Evolutionary conservation across 2,329 filamentous ascomycete genomes (phyloP).

Genomic region (Didymella exigua): DNA sequence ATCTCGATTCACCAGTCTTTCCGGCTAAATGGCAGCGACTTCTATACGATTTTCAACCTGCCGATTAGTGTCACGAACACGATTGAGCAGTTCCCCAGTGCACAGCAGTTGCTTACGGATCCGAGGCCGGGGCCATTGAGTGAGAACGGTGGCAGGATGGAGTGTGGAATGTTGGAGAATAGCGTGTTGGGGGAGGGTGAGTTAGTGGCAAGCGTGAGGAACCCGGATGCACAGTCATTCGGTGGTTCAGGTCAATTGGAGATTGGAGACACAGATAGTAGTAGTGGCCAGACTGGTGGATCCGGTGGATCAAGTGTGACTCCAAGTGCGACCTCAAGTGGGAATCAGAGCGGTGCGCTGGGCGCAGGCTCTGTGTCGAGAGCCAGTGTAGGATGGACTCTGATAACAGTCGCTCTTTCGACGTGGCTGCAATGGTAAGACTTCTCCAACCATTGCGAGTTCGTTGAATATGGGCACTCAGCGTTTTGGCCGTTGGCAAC

Average conservation of each 20-base stretch:
- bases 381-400: not conserved
- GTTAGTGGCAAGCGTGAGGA: constrained; percentile 40
- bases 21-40: constrained; percentile 65
- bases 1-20: constrained; percentile 76
- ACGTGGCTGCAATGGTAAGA: not conserved
- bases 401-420: not conserved
- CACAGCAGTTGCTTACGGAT: constrained; percentile 39
- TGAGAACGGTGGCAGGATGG: constrained; percentile 42
- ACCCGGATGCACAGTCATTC: constrained; percentile 39
- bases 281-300: not conserved
- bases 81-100: constrained; percentile 53
- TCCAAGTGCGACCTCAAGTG: not conserved
- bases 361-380: not conserved
- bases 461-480: no score
- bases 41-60: constrained; percentile 74
- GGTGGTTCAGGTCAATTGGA: not conserved
- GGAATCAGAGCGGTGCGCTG: not conserved
- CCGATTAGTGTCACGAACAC: constrained; percentile 71
- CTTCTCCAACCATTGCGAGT: no score
- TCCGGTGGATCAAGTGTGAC: not conserved
- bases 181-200: constrained; percentile 30
- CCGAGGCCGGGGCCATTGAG: constrained; percentile 43
- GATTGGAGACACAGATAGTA: not conserved
- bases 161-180: constrained; percentile 38
- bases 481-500: no score